Conservation (phyloP, 1,284 basidiomycete species). For the Papiliotrema laurentii region DNA sequence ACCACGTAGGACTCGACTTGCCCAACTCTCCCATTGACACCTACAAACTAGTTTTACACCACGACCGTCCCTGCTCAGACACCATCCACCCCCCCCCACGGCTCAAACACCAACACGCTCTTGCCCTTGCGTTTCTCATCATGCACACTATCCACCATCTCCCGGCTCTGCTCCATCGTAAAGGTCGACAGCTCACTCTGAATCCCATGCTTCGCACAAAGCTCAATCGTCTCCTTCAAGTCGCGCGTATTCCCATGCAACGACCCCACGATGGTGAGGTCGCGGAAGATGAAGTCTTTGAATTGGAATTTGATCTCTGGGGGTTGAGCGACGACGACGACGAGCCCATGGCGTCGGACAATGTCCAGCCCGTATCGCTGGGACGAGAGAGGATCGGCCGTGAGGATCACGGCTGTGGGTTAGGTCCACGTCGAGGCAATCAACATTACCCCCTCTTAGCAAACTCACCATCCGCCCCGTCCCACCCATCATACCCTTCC, state of each 20-base stretch:
- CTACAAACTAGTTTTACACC: too few relatives aligned
- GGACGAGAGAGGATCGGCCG: constrained; percentile 7
- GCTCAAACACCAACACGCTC: constrained; percentile 14
- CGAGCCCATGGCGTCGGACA: constrained; percentile 14
- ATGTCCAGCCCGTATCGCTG: constrained; percentile 11
- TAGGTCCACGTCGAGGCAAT: background rate
- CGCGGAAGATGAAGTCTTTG: constrained; percentile 21
- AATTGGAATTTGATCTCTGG: constrained; percentile 14
- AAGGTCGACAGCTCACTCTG: constrained; percentile 13
- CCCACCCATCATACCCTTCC: constrained; percentile 18
- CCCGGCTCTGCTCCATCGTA: constrained; percentile 8
- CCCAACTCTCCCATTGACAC: too few relatives aligned
- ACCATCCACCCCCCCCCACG: background rate
- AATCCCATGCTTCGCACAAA: constrained; percentile 15
- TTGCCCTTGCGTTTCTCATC: constrained; percentile 16
- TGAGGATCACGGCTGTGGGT: constrained; percentile 12
- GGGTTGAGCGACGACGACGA: constrained; percentile 20
- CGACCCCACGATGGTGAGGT: constrained; percentile 19
- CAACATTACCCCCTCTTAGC: too few relatives aligned
- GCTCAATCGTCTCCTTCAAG: constrained; percentile 18
- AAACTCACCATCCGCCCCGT: constrained; percentile 19
- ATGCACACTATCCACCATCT: constrained; percentile 17
- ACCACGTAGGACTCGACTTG: too few relatives aligned
- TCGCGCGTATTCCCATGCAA: constrained; percentile 22
- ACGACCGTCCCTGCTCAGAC: too few relatives aligned